Conservation (phyloP, 192 early-diverging fungal species). For the Anaeromyces robustus region DNA sequence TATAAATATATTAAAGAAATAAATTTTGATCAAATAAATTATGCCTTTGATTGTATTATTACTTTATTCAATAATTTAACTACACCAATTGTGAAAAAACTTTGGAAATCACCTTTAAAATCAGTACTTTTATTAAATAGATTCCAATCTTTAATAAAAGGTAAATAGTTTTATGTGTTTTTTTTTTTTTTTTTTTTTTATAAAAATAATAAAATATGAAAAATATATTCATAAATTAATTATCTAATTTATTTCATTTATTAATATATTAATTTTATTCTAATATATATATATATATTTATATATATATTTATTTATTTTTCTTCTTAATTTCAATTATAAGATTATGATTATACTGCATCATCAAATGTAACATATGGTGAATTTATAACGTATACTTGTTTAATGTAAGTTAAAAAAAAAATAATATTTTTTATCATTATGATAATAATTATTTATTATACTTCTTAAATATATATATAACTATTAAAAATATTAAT, state of each 20-base stretch:
- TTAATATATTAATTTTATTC: too few species aligned
- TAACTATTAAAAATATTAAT: too few species aligned
- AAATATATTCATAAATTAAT: too few species aligned
- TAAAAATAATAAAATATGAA: too few species aligned
- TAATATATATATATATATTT: neutral
- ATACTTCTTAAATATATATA: too few species aligned
- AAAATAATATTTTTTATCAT: too few species aligned
- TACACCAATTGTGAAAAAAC: neutral
- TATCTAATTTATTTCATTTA: too few species aligned
- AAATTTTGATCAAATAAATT: conserved; percentile 49
- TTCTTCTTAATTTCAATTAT: too few species aligned
- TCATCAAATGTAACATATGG: neutral
- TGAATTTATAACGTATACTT: neutral
- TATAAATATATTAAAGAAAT: conserved; percentile 39
- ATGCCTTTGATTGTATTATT: conserved; percentile 38
- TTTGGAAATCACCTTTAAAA: neutral
- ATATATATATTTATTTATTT: neutral
- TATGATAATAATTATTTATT: too few species aligned
- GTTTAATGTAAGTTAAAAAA: neutral
- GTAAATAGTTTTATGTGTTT: neutral
- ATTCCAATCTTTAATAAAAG: neutral
- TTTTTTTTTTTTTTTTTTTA: too few species aligned
- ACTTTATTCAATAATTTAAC: conserved; percentile 6
- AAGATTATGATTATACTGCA: neutral
- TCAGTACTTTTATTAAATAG: neutral